These are phyloP conservation scores for Nothophoma quercina DNA, from an alignment of 2,329 filamentous ascomycete genomes.

Conservation along the genomic window DNA sequence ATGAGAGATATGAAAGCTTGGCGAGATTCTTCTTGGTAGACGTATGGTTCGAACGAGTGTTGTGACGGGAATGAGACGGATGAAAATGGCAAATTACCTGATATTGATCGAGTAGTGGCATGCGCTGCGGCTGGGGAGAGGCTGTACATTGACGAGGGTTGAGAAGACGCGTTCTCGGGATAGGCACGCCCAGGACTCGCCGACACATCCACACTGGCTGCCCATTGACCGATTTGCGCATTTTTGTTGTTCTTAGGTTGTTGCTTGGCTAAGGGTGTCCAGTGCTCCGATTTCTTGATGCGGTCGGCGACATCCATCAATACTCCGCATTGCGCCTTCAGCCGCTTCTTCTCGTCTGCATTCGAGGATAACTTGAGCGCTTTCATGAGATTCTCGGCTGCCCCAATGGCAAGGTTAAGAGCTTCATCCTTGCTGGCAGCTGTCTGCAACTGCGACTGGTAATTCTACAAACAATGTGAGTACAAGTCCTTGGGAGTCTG, in stretches of 20 bases:
- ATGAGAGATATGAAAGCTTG: constrained; percentile 10
- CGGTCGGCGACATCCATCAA: constrained; percentile 76
- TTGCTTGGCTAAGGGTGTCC: constrained; percentile 28
- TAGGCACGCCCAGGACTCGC: constrained; percentile 4
- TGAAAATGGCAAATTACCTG: constrained; percentile 30
- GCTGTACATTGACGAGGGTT: background rate
- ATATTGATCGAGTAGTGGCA: constrained; percentile 4
- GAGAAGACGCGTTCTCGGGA: background rate
- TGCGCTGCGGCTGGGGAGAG: constrained; percentile 17
- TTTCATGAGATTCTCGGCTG: constrained; percentile 82
- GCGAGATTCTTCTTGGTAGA: background rate
- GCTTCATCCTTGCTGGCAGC: constrained; percentile 68
- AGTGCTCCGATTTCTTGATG: constrained; percentile 65
- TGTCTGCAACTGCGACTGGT: constrained; percentile 55
- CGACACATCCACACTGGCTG: constrained; percentile 27
- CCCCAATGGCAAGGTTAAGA: constrained; percentile 76
- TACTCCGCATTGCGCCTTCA: constrained; percentile 73
- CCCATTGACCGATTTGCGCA: constrained; percentile 33
- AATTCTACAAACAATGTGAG: constrained; percentile 34
- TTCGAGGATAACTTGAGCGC: constrained; percentile 69
- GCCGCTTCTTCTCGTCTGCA: constrained; percentile 68
- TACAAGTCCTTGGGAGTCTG: constrained; percentile 4
- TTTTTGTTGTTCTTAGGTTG: constrained; percentile 16
- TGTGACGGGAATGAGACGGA: constrained; percentile 6
- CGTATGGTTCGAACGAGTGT: background rate